Base-by-base conservation (phyloP, 805 yeast species). In the Kuraishia cidri region DNA sequence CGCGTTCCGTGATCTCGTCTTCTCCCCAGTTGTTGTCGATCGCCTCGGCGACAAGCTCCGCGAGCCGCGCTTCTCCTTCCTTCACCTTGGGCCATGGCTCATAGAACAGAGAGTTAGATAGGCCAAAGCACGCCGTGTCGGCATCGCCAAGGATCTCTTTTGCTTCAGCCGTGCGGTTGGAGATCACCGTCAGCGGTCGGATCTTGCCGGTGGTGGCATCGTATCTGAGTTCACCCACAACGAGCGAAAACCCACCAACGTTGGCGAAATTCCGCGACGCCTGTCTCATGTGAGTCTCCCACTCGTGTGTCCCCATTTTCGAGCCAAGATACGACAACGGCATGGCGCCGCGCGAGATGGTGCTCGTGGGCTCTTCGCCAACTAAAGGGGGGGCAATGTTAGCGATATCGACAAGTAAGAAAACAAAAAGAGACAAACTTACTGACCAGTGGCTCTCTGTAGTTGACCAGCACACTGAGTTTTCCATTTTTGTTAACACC, bases 51-150 rank as follows among this genome's bases (percentile, higher is more conserved):
- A 65, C 64, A 61, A 37, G 58, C 46, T 35, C 51, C 54, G 57
- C 72, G 59, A 52, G 72, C 58, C 41, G 84, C 81, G 38, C 69
- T 71, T 54, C 77, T 60, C 90, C 96, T 4, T 56, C 33, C 4
- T 47, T 42, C 0, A 80, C 80, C 45, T 88, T 90, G 0, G 69
- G 67, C 97, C 97, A 88, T 5, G 84, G 80, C 17, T 73, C 62
- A 20, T 66, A 61, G 42, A 62, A 70, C n/a, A 72, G 55, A 2
- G 88, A 79, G 48, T 83, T 83, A 1, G 88, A 79, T 10, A 83
- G 46, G 1, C 85, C 83, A 34, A 78, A 60, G 6, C 54, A 48
- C 12, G 52, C 39, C 21, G 17, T 31, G 17, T 11, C 34, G 13
- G 29, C 46, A 20, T 26, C 36, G 30, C 12, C 39, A 43, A 36